Base-by-base conservation (phyloP, 495 filamentous ascomycete genomes). In the Penicillium subrubescens region DNA sequence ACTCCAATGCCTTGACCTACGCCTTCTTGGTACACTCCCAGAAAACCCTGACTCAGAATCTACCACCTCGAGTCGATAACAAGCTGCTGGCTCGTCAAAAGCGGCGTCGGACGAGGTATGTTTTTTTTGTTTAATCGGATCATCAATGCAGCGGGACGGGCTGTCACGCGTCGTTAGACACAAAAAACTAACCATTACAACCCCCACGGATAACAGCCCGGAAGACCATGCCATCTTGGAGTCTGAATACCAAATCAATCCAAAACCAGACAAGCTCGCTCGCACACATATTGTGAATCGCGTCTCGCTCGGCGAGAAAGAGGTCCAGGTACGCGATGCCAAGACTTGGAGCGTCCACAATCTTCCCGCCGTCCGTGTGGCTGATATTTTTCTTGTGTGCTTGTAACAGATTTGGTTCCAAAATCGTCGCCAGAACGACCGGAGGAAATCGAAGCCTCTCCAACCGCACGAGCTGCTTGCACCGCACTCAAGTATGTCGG, bases 391-490 rank as follows among this genome's bases (percentile, higher is more conserved):
- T 21, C 8, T 19, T 31, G 25, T 52, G 48, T 61, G 34, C 10
- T 17, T 34, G 5, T 19, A 12, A 56, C 74, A 99, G 95, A 97
- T 99, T 68, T 99, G 96, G 96, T 99, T 99, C 77, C 96, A 98
- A 73, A 99, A 99, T 70, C 88, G 94, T 73, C 87, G 96, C 64
- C 96, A 99, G 74, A 96, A 93, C 77, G 89, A 93, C 70, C 87
- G 96, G 60, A 87, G 96, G 61, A 96, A 94, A 81, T 91, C 93
- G 59, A 90, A 92, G 64, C 95, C 95, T 29, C 82, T 97, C 21
- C 84, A 92, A 33, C 88, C 91, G 25, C 88, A 96, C 70, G 92
- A 97, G 75, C 85, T 96, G 31, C 81, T 86, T 14, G 84, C 83
- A 31, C 83, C 88, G 23, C 79, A 79, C 62, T 84, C 82, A 31